phyloP scores from a whole-genome alignment of 345 rosid genomes.

The Chamaenerion angustifolium region DNA sequence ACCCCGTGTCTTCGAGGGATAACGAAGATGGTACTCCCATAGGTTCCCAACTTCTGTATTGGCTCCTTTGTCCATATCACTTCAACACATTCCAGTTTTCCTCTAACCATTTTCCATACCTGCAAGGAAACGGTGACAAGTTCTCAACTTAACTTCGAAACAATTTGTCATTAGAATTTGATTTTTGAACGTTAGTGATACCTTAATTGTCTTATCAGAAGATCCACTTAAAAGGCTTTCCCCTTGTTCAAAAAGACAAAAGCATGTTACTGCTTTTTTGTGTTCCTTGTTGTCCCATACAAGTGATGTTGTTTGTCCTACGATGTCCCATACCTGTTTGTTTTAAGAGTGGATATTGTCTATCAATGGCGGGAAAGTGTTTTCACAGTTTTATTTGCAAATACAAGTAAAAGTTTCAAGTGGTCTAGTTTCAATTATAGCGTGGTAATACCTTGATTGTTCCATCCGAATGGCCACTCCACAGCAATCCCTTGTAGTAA shows the following conservation, averaged over 20 bases:
- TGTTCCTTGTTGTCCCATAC: constrained; percentile 63
- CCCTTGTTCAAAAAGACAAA: constrained; percentile 59
- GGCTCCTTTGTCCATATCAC: constrained; percentile 53
- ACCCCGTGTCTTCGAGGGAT: constrained; percentile 43
- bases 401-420: too few relatives aligned
- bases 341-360: too few relatives aligned
- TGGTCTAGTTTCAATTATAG: too few relatives aligned
- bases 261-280: constrained; percentile 62
- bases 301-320: constrained; percentile 39
- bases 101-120: constrained; percentile 67
- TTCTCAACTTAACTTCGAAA: neutral
- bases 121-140: constrained; percentile 10
- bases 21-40: constrained; percentile 32
- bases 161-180: neutral
- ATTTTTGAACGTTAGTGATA: constrained; percentile 8
- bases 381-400: too few relatives aligned
- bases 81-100: constrained; percentile 56
- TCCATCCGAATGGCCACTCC: constrained; percentile 75
- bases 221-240: constrained; percentile 83
- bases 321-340: constrained; percentile 59
- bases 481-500: constrained; percentile 77
- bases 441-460: constrained; percentile 43
- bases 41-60: constrained; percentile 38
- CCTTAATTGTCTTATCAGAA: constrained; percentile 65
- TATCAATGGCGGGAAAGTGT: too few relatives aligned